Evolutionary conservation across 768 basidiomycete genomes (phyloP), one percentile per base, ranked within the genome.

Genomic region (Serendipita sp.): DNA sequence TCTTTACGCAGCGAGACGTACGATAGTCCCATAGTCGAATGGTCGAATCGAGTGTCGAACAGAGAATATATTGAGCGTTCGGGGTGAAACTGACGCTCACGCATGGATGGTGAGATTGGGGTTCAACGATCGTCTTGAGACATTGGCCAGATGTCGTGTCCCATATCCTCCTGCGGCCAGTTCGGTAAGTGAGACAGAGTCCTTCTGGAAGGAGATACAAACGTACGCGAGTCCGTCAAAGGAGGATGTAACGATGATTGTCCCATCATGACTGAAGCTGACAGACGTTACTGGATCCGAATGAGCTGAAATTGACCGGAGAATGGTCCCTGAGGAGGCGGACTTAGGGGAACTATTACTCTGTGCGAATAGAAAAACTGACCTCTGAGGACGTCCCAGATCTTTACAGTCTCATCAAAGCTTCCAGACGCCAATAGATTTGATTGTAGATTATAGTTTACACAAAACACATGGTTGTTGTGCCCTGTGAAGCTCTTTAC

Each of bases 331-430:
- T 93, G 66, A 10, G 18, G 23, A 60, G 36, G 34, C 18, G 41
- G 34, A 63, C 3, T 44, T 54, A 35, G 36, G 23, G 45, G 13
- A 34, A 16, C 60, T 51, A 63, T 3, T 32, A 15, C 4, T 41
- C 13, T 41, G 5, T 41, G 48, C 30, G 30, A 7, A 51, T 7
- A 63, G 4, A 34, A 51, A 3, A 35, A 67, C 74, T 16, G 67
- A 91, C 92, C 92, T 81, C 86, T 79, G 30, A 89, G 85, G 32
- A 95, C 85, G 73, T 99, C 94, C 95, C 95, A 98, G n/a, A 98
- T 81, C 56, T 91, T 83, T 16, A 98, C 89, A 15, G 89, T 92
- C 77, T 99, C 96, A 70, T 99, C 96, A 70, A 89, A 94, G 1
- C 89, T 89, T 35, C 96, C 96, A 23, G 91, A 94, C 15, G 89